A percentile compares a stretch with the other conserved stretches of the same genome.
phyloP scores from a whole-genome alignment of 2,329 filamentous ascomycete species.

The Aspergillus glaucus region DNA sequence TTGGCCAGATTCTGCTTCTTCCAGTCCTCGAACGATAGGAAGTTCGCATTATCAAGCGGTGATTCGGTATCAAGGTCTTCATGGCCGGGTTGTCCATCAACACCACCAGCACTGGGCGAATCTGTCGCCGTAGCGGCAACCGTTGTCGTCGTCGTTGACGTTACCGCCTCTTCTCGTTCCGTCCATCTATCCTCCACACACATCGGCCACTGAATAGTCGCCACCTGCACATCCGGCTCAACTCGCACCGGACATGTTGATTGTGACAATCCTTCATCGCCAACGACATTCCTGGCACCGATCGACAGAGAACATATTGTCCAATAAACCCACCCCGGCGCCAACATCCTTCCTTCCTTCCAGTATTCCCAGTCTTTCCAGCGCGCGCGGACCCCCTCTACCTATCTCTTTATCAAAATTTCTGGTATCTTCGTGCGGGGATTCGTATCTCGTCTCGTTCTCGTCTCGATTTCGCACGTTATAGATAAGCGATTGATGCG shows the following conservation, averaged over 20 bases:
- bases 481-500: too few relatives aligned
- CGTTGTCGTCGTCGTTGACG: background rate
- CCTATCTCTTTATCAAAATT: too few relatives aligned
- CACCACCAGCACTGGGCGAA: conserved; percentile 1
- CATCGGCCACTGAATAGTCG: conserved; percentile 18
- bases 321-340: too few relatives aligned
- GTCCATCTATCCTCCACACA: conserved; percentile 21
- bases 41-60: conserved; percentile 67
- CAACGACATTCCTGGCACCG: too few relatives aligned
- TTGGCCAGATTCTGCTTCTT: conserved; percentile 87
- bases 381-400: too few relatives aligned
- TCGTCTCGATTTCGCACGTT: too few relatives aligned
- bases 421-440: too few relatives aligned
- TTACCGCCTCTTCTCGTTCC: background rate
- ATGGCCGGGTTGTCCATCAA: conserved; percentile 9
- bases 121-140: conserved; percentile 1
- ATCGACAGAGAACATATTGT: too few relatives aligned
- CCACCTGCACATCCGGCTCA: conserved; percentile 13
- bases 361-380: too few relatives aligned
- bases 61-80: conserved; percentile 57
- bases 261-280: background rate
- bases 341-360: too few relatives aligned
- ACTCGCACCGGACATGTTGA: conserved; percentile 14
- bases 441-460: too few relatives aligned
- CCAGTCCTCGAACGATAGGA: conserved; percentile 98